Conservation (phyloP, 345 rosid species). For the Adansonia digitata region DNA sequence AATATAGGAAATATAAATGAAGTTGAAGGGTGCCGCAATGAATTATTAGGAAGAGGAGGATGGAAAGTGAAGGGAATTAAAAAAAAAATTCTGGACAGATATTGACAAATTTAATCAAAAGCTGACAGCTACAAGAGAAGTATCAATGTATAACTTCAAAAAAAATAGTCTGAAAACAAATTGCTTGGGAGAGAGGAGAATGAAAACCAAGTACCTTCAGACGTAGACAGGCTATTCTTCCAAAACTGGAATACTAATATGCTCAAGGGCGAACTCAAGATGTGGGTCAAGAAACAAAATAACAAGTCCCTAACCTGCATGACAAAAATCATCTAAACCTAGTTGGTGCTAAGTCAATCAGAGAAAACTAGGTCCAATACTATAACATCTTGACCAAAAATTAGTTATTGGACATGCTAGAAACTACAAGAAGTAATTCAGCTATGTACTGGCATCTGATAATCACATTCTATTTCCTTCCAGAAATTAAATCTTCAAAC, state of each 20-base stretch:
- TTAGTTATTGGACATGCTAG: neutral
- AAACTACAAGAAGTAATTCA: neutral
- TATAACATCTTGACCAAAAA: conserved; percentile 19
- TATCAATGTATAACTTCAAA: neutral
- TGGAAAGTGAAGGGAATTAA: no score
- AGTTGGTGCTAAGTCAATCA: conserved; percentile 32
- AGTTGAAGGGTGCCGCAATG: neutral
- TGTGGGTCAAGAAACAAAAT: conserved; percentile 18
- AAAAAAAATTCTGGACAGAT: neutral
- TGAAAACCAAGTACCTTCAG: conserved; percentile 35
- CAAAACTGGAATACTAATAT: conserved; percentile 31
- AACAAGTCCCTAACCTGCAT: conserved; percentile 60
- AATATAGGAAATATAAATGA: conserved; percentile 2
- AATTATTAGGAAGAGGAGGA: neutral
- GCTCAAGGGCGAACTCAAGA: conserved; percentile 20
- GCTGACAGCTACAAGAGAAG: conserved; percentile 1
- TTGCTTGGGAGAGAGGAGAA: conserved; percentile 12
- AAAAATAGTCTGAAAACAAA: neutral
- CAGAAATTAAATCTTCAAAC: neutral
- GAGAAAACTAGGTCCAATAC: conserved; percentile 15
- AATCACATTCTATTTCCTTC: neutral
- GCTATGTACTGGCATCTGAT: neutral
- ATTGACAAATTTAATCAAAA: neutral
- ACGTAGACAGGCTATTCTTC: conserved; percentile 28
- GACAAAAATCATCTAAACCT: conserved; percentile 48